Percentiles rank a stretch among this genome's conserved stretches.
Conservation (phyloP, 345 rosid species). For the Brassica juncea region DNA sequence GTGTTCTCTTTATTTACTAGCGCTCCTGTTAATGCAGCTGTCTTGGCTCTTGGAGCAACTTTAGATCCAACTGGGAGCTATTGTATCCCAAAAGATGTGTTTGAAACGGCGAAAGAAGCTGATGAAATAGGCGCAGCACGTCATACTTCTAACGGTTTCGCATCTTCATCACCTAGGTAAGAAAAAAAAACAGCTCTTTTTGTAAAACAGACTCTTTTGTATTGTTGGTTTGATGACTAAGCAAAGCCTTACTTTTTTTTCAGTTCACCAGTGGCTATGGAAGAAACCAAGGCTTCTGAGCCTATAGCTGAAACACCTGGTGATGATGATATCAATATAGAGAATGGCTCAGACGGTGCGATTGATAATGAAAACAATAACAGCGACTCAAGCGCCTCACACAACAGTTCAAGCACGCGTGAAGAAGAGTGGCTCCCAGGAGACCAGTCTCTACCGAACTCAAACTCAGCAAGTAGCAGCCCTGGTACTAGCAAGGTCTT, state of each 20-base stretch:
- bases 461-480: constrained; percentile 39
- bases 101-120: constrained; percentile 47
- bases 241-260: constrained; percentile 19
- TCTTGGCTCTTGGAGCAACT: constrained; percentile 41
- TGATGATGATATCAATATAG: constrained; percentile 46
- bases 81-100: constrained; percentile 39
- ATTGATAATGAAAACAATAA: constrained; percentile 39
- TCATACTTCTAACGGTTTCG: constrained; percentile 49
- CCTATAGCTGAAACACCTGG: constrained; percentile 46
- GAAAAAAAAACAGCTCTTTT: not conserved
- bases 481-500: constrained; percentile 35
- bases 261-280: constrained; percentile 49
- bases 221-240: constrained; percentile 19
- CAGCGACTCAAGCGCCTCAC: constrained; percentile 46
- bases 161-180: constrained; percentile 55
- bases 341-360: constrained; percentile 20
- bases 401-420: constrained; percentile 44
- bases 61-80: constrained; percentile 41
- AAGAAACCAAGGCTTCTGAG: constrained; percentile 35
- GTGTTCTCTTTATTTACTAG: constrained; percentile 9
- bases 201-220: not conserved
- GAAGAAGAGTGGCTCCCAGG: constrained; percentile 50
- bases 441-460: constrained; percentile 36
- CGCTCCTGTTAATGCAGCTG: constrained; percentile 19
- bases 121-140: constrained; percentile 26